Evolutionary conservation across 371 early-diverging fungal species (phyloP).

Genomic region (Apophysomyces trapeziformis): DNA sequence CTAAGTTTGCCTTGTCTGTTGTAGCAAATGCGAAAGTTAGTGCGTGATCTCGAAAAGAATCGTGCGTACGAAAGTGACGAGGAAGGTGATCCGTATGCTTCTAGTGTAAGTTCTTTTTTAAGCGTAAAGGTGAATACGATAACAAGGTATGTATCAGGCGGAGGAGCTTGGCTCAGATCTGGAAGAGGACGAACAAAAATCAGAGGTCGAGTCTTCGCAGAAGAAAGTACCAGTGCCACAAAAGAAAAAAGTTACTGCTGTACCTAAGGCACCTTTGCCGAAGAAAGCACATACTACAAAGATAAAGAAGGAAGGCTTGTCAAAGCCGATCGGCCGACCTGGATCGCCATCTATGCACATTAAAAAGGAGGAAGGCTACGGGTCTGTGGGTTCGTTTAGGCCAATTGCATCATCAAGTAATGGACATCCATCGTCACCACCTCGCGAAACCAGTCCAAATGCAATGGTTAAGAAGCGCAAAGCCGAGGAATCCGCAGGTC

Average conservation of each 20-base stretch:
- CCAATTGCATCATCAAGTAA: slow-evolving; percentile 6
- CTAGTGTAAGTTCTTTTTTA: slow-evolving; percentile 52
- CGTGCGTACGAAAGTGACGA: slow-evolving; percentile 77
- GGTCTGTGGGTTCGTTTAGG: slow-evolving; percentile 7
- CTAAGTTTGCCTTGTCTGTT: slow-evolving; percentile 13
- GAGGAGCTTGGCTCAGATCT: slow-evolving; percentile 56
- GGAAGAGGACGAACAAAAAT: slow-evolving; percentile 53
- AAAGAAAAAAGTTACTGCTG: slow-evolving; percentile 40
- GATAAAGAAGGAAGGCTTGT: slow-evolving; percentile 56
- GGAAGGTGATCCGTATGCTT: slow-evolving; percentile 73
- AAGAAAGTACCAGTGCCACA: slow-evolving; percentile 39
- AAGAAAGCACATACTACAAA: slow-evolving; percentile 47
- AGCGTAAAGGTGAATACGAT: slow-evolving; percentile 13
- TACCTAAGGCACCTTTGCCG: slow-evolving; percentile 34
- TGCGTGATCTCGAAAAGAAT: slow-evolving; percentile 75
- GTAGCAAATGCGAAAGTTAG: slow-evolving; percentile 72
- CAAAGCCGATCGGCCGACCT: slow-evolving; percentile 49
- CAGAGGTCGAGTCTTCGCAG: slow-evolving; percentile 42
- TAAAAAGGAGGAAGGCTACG: slow-evolving; percentile 19
- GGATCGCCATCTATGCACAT: slow-evolving; percentile 48
- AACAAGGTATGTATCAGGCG: slow-evolving; percentile 31
- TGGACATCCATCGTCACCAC: slow-evolving; percentile 11
- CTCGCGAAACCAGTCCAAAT: slow-evolving; percentile 10
- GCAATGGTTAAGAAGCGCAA: slow-evolving; percentile 42
- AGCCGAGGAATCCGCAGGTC: slow-evolving; percentile 22